These are phyloP conservation scores for Globisporangium megalacanthum DNA, from an alignment of 352 stramenopile genomes.

Conservation along the genomic window DNA sequence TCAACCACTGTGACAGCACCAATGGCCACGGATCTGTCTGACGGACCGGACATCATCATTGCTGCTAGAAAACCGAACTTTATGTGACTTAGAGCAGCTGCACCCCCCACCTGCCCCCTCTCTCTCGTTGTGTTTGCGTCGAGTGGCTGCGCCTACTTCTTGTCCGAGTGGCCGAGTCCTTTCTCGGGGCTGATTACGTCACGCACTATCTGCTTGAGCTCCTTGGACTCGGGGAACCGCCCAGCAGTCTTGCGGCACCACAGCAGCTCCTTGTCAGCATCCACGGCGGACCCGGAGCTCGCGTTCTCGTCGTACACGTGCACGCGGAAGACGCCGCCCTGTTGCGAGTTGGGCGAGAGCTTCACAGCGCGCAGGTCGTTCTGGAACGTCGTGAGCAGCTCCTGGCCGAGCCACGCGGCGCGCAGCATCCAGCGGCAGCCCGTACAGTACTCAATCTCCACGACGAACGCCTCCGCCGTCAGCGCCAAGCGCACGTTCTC, in stretches of 20 bases:
- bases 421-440: conserved; percentile 89
- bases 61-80: not conserved
- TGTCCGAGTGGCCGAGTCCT: conserved; percentile 83
- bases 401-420: conserved; percentile 85
- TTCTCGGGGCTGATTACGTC: conserved; percentile 81
- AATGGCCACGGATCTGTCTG: not conserved
- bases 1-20: not conserved
- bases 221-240: conserved; percentile 89
- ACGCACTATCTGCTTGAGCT: conserved; percentile 90
- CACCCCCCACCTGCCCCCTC: not conserved
- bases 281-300: conserved; percentile 10
- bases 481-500: not conserved
- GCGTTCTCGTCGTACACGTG: conserved; percentile 34
- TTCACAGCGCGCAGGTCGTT: conserved; percentile 64
- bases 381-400: conserved; percentile 92
- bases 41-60: conserved; percentile 10
- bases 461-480: conserved; percentile 32
- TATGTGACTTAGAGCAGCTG: conserved; percentile 1
- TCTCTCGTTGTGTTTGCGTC: not conserved
- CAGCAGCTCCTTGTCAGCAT: conserved; percentile 50
- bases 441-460: conserved; percentile 92
- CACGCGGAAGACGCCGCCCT: conserved; percentile 67
- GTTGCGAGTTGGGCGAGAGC: conserved; percentile 51
- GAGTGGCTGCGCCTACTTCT: conserved; percentile 31
- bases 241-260: conserved; percentile 82